phyloP scores from a whole-genome alignment of 2,329 filamentous ascomycete genomes.

The Hymenoscyphus repandus region DNA sequence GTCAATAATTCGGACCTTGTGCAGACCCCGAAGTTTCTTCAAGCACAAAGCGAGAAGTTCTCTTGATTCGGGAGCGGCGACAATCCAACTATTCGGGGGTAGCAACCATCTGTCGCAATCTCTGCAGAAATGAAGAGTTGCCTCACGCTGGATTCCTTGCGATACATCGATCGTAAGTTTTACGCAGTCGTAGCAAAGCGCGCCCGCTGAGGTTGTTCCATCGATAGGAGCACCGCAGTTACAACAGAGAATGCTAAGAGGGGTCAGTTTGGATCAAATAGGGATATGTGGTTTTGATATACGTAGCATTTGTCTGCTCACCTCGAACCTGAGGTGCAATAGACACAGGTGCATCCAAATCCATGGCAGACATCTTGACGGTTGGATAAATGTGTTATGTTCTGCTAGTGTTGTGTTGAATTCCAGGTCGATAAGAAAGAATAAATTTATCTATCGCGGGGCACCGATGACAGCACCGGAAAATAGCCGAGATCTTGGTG shows the following conservation, averaged over 20 bases:
- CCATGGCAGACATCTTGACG: slow-evolving; percentile 51
- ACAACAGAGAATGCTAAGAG: slow-evolving; percentile 80
- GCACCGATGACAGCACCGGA: slow-evolving; percentile 13
- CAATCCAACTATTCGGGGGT: slow-evolving; percentile 80
- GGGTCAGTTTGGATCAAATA: slow-evolving; percentile 17
- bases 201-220: slow-evolving; percentile 78
- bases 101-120: slow-evolving; percentile 94
- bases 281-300: slow-evolving; percentile 24
- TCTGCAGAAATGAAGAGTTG: slow-evolving; percentile 81
- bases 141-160: slow-evolving; percentile 84
- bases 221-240: slow-evolving; percentile 96
- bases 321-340: slow-evolving; percentile 36
- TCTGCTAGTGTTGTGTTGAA: slow-evolving; percentile 9
- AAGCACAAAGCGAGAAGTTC: slow-evolving; percentile 90
- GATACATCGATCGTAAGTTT: slow-evolving; percentile 94
- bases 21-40: slow-evolving; percentile 77
- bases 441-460: slow-evolving; percentile 13
- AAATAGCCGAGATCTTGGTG: slow-evolving; percentile 3
- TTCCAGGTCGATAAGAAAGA: slow-evolving; percentile 24
- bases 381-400: slow-evolving; percentile 22
- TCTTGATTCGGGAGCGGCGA: slow-evolving; percentile 78
- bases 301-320: slow-evolving; percentile 46
- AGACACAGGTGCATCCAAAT: slow-evolving; percentile 50
- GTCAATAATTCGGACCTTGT: slow-evolving; percentile 91
- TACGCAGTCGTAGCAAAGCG: slow-evolving; percentile 93